A percentile compares a stretch with the other conserved stretches of the same genome.
Evolutionary conservation across 805 yeast species (phyloP).

Genomic region (Candida xyloterini): DNA sequence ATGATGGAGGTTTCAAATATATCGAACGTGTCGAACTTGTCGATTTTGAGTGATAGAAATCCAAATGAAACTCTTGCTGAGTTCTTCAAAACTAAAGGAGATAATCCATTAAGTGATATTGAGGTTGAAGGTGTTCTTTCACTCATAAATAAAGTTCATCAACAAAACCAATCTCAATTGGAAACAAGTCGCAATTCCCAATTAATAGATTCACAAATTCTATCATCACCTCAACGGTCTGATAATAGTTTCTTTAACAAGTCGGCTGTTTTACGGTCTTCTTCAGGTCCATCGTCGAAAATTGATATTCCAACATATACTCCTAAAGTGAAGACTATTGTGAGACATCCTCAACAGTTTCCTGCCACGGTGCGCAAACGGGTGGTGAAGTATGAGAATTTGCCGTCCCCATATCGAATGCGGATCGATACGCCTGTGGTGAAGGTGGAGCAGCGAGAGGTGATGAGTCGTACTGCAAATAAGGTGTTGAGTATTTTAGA

Average conservation of each 20-base stretch:
- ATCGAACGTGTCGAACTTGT: slow-evolving; percentile 23
- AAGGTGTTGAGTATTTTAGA: slow-evolving; percentile 24
- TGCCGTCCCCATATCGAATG: slow-evolving; percentile 28
- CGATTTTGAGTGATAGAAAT: slow-evolving; percentile 26
- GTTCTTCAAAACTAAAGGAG: slow-evolving; percentile 74
- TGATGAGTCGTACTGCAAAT: slow-evolving; percentile 26
- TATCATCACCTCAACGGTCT: not conserved
- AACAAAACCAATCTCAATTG: slow-evolving; percentile 12
- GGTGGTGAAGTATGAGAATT: slow-evolving; percentile 27
- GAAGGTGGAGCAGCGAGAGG: slow-evolving; percentile 14
- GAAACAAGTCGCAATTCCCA: slow-evolving; percentile 10
- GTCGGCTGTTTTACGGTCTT: slow-evolving; percentile 23
- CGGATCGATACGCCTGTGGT: slow-evolving; percentile 29
- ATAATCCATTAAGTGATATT: slow-evolving; percentile 64
- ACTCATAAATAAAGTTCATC: slow-evolving; percentile 43
- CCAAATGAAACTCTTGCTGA: slow-evolving; percentile 63
- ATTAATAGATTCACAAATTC: slow-evolving; percentile 1
- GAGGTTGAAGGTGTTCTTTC: slow-evolving; percentile 83
- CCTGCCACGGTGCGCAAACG: slow-evolving; percentile 26
- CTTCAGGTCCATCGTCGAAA: slow-evolving; percentile 23
- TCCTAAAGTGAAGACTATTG: slow-evolving; percentile 16
- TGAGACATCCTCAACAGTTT: slow-evolving; percentile 11
- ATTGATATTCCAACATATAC: slow-evolving; percentile 27
- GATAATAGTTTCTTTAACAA: slow-evolving; percentile 19
- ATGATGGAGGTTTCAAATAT: slow-evolving; percentile 18